Percentiles rank a stretch among this genome's conserved stretches.
phyloP scores from a whole-genome alignment of 2,329 filamentous ascomycete species.

The Colletotrichum melonis region DNA sequence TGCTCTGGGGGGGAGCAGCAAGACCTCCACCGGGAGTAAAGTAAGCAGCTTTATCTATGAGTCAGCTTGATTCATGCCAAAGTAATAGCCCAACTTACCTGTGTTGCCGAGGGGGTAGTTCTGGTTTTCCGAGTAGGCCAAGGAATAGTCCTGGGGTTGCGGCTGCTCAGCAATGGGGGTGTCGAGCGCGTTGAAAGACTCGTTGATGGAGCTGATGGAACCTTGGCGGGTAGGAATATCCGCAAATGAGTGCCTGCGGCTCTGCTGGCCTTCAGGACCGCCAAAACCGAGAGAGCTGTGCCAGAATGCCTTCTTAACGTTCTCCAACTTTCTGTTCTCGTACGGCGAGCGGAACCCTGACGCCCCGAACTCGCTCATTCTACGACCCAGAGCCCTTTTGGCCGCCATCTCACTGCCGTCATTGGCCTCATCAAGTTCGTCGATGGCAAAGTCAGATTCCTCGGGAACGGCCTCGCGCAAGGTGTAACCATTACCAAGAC shows the following conservation, averaged over 20 bases:
- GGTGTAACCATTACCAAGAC: conserved; percentile 67
- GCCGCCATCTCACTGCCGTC: conserved; percentile 61
- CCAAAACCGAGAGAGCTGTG: conserved; percentile 77
- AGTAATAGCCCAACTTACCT: conserved; percentile 43
- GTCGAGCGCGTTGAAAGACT: conserved; percentile 61
- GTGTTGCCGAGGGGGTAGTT: conserved; percentile 51
- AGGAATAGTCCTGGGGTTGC: conserved; percentile 54
- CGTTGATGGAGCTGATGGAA: conserved; percentile 70
- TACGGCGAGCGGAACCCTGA: conserved; percentile 60
- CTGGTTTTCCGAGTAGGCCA: conserved; percentile 52
- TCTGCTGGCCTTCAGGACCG: conserved; percentile 74
- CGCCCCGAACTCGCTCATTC: conserved; percentile 68
- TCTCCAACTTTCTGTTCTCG: conserved; percentile 73
- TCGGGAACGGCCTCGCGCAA: conserved; percentile 70
- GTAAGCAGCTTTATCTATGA: conserved; percentile 47
- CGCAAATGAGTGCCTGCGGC: conserved; percentile 83
- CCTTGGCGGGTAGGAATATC: conserved; percentile 73
- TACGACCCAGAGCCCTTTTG: conserved; percentile 59
- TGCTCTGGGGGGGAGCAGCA: conserved; percentile 47
- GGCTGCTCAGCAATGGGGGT: conserved; percentile 55
- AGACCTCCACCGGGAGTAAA: conserved; percentile 48
- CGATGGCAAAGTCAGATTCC: conserved; percentile 78
- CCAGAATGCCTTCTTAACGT: conserved; percentile 77
- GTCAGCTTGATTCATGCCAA: conserved; percentile 39
- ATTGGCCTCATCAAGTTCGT: conserved; percentile 73